These are phyloP conservation scores for Fraxinus sp. DNA, from an alignment of 305 asterid genomes.

Conservation along the genomic window DNA sequence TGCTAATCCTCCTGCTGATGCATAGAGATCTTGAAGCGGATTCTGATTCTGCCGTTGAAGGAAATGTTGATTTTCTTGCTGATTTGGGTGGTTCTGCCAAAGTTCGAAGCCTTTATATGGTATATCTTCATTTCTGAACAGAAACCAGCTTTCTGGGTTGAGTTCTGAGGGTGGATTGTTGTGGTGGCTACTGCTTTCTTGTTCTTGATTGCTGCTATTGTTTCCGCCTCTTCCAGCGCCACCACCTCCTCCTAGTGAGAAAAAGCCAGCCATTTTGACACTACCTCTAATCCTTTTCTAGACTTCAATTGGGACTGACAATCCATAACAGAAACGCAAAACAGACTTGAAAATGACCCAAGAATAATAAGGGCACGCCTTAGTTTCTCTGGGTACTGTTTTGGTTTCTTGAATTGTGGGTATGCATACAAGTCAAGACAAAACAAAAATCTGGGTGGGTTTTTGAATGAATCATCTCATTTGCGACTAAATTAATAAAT, in stretches of 20 bases:
- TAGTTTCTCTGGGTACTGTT: conserved; percentile 25
- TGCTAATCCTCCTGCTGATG: conserved; percentile 53
- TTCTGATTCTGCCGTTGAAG: conserved; percentile 29
- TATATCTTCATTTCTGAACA: conserved; percentile 54
- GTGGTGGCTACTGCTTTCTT: conserved; percentile 34
- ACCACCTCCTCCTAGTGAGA: conserved; percentile 64
- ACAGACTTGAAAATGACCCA: conserved; percentile 31
- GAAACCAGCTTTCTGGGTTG: conserved; percentile 76
- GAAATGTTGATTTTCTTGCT: conserved; percentile 23
- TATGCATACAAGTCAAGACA: conserved; percentile 31
- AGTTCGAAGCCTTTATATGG: conserved; percentile 67
- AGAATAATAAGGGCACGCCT: conserved; percentile 29
- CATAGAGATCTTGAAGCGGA: conserved; percentile 62
- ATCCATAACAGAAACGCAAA: conserved; percentile 56
- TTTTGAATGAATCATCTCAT: conserved; percentile 11
- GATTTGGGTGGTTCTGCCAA: conserved; percentile 51
- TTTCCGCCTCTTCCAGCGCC: background rate
- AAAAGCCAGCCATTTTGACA: conserved; percentile 73
- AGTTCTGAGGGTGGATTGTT: conserved; percentile 38
- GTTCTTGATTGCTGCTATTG: conserved; percentile 31
- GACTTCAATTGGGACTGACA: conserved; percentile 40
- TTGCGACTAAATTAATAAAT: background rate
- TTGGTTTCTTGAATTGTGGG: conserved; percentile 36
- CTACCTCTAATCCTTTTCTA: conserved; percentile 17
- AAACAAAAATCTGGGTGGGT: conserved; percentile 30